Percentiles rank a stretch among this genome's conserved stretches.
These are phyloP conservation scores for Hebeloma cylindrosporum DNA, from an alignment of 768 basidiomycete genomes.

Conservation along the genomic window DNA sequence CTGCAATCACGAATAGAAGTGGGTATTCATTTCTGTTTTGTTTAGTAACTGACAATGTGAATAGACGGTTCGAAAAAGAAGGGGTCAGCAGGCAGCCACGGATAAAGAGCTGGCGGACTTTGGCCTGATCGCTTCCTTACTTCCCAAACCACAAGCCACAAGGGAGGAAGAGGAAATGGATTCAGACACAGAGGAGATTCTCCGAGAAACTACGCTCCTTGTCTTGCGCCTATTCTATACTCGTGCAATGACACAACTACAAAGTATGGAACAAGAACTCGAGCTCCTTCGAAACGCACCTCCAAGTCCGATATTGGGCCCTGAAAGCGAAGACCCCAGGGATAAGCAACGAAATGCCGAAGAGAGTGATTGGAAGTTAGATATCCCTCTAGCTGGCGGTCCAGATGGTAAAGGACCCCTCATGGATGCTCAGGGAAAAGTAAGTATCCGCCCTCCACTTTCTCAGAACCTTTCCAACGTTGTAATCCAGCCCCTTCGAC, in stretches of 20 bases:
- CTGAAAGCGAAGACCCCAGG: slow-evolving; percentile 35
- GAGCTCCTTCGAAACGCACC: slow-evolving; percentile 64
- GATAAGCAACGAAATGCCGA: slow-evolving; percentile 41
- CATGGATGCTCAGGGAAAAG: slow-evolving; percentile 76
- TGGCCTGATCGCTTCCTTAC: slow-evolving; percentile 62
- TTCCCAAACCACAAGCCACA: slow-evolving; percentile 36
- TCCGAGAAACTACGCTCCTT: slow-evolving; percentile 68
- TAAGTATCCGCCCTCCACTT: slow-evolving; percentile 28
- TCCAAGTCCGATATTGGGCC: slow-evolving; percentile 33
- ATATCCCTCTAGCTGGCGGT: slow-evolving; percentile 47
- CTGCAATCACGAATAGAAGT: slow-evolving; percentile 73
- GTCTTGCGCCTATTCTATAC: slow-evolving; percentile 72
- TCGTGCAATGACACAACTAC: slow-evolving; percentile 65
- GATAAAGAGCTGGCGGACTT: slow-evolving; percentile 48
- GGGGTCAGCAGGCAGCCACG: slow-evolving; percentile 36
- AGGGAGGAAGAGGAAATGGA: slow-evolving; percentile 50
- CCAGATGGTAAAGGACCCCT: slow-evolving; percentile 60
- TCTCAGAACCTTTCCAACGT: neutral
- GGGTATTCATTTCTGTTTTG: slow-evolving; percentile 11
- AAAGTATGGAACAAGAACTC: slow-evolving; percentile 70
- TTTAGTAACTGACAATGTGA: slow-evolving; percentile 2
- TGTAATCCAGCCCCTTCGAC: slow-evolving; percentile 68
- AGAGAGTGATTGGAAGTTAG: slow-evolving; percentile 72
- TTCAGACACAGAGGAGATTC: slow-evolving; percentile 59
- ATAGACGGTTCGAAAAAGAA: slow-evolving; percentile 56